phyloP scores from a whole-genome alignment of 352 stramenopile species.

The Phytophthora sojae region DNA sequence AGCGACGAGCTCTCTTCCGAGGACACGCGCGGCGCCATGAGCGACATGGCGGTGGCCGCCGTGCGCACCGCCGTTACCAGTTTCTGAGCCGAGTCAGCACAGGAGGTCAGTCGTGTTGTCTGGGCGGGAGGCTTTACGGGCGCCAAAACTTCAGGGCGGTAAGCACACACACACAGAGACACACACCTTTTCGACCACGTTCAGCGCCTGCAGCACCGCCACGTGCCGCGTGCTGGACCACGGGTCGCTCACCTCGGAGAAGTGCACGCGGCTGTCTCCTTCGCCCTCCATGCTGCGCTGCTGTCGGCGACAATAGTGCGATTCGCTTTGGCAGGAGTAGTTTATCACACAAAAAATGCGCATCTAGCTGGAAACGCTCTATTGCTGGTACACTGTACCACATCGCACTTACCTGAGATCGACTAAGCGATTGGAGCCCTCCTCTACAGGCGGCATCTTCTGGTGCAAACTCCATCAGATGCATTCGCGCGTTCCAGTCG shows the following conservation, averaged over 20 bases:
- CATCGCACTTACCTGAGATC: not conserved
- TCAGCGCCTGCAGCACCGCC: slow-evolving; percentile 77
- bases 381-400: not conserved
- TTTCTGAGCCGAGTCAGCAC: slow-evolving; percentile 57
- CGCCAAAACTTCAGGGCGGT: slow-evolving; percentile 2
- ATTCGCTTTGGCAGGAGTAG: slow-evolving; percentile 9
- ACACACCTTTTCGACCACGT: slow-evolving; percentile 76
- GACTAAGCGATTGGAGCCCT: not conserved
- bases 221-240: slow-evolving; percentile 80
- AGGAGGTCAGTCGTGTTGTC: slow-evolving; percentile 1
- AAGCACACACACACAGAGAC: slow-evolving; percentile 43
- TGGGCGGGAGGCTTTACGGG: too few species aligned
- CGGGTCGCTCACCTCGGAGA: slow-evolving; percentile 72
- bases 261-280: slow-evolving; percentile 80
- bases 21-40: slow-evolving; percentile 67
- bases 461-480: slow-evolving; percentile 26
- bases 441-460: slow-evolving; percentile 27
- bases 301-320: not conserved
- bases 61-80: slow-evolving; percentile 78
- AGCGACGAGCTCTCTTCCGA: slow-evolving; percentile 73
- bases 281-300: slow-evolving; percentile 56
- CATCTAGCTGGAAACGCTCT: too few species aligned
- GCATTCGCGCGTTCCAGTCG: not conserved
- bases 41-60: slow-evolving; percentile 68
- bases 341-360: not conserved